Evolutionary conservation across 306 rosid genomes (phyloP), one percentile per base, ranked within the genome.

Genomic region (Pueraria montana): DNA sequence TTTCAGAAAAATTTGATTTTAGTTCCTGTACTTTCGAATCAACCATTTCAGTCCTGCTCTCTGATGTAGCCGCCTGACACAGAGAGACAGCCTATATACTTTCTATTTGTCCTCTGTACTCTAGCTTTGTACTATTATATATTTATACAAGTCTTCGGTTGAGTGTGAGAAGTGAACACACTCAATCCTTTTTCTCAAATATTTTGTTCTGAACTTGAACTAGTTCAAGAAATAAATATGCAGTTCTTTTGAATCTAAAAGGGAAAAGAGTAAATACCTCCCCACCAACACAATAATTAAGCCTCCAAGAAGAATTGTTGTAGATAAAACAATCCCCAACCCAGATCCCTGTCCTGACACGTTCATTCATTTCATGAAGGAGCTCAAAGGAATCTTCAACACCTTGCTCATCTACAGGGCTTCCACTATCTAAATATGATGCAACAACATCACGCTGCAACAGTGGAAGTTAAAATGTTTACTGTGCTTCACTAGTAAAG

Each of bases 241-340:
- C 68, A 81, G 43, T 67, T 68, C 36, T 62, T 77, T 40, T 34
- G 34, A 74, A 74, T 45, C 49, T 68, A 27, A 64, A 81, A 73
- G 76, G 70, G 71, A 77, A 18, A 72, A 40, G 24, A 83, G 68
- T 24, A 82, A 77, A 73, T 93, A 95, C 99, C 99, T 96, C 98
- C 17, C 98, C 99, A 87, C 99, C 99, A 85, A 96, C 98, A 86
- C 98, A 96, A 79, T 96, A 96, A 83, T 96, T 96, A 59, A 96
- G 96, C 83, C 97, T 94, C 99, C 98, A 92, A 46, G 98, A 92
- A 59, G 97, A 90, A 87, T 94, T 96, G 89, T 84, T 96, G 83
- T 96, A 96, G 84, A 96, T 96, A 90, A 96, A 96, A 78, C 99
- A 96, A 91, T 96, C 99, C 84, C 98, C 99, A 85, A 96, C 99